Base-by-base conservation (phyloP, 495 filamentous ascomycete genomes). In the Tuber aestivum region DNA sequence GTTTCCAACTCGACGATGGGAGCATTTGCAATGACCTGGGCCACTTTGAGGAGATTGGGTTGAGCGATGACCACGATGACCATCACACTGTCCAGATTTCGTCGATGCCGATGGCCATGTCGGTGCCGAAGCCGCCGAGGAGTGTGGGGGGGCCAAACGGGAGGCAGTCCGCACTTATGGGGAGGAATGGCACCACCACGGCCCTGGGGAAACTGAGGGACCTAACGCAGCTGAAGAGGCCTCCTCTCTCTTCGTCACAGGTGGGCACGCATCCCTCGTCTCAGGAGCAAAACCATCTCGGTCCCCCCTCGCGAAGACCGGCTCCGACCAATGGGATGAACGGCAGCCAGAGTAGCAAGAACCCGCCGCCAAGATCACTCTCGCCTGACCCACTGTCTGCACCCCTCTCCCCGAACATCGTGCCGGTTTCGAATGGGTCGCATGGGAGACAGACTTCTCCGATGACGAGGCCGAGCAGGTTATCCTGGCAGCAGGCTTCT, bases 1-100 rank as follows among this genome's bases (percentile, higher is more conserved):
- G 91, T 21, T 89, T 92, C 41, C 89, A 89, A 69, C 91, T 91
- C 65, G 92, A 91, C 78, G 87, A 90, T 41, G 89, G 90, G 74
- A 88, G 86, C 74, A 87, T 88, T 75, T 87, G 92, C 65, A 87
- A 89, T 44, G 91, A 95, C 82, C 88, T 90, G 61, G 88, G 87
- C 71, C 90, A 97, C 81, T 97, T 98, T 80, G 95, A 99, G 83
- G 95, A 98, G 71, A 97, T 97, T 78, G 92, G 92, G 16, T 88
- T 99, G 12, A 89, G 92, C 70, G 94, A 97, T 81, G 74, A 82
- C 21, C 61, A 79, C 45, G 79, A 77, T 5, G 72, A 72, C 41
- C 23, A 72, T 32, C n/a, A 32, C 41, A 61, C 61, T 20, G 32
- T 45, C 32, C 56, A 65, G 56, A 65, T 65, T 65, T 65, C 56